Evolutionary conservation across 202 grass and related monocot genomes (phyloP).

Genomic region (Zoysia matrella): DNA sequence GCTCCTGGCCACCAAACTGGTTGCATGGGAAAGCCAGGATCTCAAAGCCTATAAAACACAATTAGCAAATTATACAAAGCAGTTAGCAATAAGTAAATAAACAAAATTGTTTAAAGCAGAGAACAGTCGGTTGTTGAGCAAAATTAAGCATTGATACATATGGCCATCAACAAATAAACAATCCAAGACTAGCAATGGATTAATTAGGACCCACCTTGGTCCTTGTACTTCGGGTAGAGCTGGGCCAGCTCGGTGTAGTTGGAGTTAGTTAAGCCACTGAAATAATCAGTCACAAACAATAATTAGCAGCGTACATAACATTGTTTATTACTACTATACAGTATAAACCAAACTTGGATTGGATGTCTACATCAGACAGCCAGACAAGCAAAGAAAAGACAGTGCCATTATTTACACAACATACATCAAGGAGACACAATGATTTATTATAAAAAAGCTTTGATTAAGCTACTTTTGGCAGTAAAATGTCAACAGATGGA

Average conservation of each 20-base stretch:
- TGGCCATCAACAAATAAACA: slow-evolving; percentile 1
- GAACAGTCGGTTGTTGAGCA: background rate
- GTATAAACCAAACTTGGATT: background rate
- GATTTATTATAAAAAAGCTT: background rate
- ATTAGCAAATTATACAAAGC: background rate
- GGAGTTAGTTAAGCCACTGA: slow-evolving; percentile 91
- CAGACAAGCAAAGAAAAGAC: background rate
- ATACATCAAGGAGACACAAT: background rate
- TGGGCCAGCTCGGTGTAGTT: slow-evolving; percentile 89
- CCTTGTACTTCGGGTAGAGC: slow-evolving; percentile 93
- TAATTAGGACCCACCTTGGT: slow-evolving; percentile 59
- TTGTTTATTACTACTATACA: background rate
- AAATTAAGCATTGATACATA: slow-evolving; percentile 2
- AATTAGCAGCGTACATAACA: slow-evolving; percentile 33
- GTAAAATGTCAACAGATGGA: background rate
- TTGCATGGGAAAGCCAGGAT: background rate
- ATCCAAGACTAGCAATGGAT: slow-evolving; percentile 1
- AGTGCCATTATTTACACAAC: background rate
- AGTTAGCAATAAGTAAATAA: background rate
- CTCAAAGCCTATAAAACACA: slow-evolving; percentile 67
- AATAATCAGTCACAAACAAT: slow-evolving; percentile 38
- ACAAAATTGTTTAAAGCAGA: background rate
- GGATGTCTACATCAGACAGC: slow-evolving; percentile 4
- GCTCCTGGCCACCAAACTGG: slow-evolving; percentile 87
- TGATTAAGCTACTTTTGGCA: background rate